phyloP scores from a whole-genome alignment of 2,329 filamentous ascomycete genomes.

The Aciculosporium take region DNA sequence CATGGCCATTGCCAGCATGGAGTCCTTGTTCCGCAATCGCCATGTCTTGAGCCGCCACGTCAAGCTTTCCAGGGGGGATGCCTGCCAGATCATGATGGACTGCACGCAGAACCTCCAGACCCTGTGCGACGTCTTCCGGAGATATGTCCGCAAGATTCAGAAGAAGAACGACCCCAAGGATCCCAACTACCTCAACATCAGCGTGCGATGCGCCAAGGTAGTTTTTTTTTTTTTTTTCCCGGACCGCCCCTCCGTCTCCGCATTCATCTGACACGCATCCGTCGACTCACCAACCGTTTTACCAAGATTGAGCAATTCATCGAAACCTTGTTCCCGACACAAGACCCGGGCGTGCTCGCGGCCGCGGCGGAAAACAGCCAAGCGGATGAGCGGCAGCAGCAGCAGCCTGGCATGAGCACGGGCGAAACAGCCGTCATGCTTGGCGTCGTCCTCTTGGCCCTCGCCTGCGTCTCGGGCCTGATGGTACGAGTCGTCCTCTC shows the following conservation, averaged over 20 bases:
- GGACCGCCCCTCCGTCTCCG: no score
- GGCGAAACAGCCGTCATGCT: constrained; percentile 54
- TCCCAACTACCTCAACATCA: constrained; percentile 84
- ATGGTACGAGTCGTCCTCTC: constrained; percentile 51
- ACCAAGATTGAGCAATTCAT: constrained; percentile 83
- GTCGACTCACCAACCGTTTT: not conserved
- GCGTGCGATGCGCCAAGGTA: constrained; percentile 76
- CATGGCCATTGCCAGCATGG: constrained; percentile 94
- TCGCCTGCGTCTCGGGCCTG: constrained; percentile 53
- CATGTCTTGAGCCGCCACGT: constrained; percentile 73
- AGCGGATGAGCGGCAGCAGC: constrained; percentile 18
- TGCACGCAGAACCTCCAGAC: constrained; percentile 79
- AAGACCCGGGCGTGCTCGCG: constrained; percentile 51
- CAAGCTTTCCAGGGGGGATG: constrained; percentile 93
- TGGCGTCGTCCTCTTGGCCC: constrained; percentile 48
- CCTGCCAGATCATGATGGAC: constrained; percentile 81
- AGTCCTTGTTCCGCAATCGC: constrained; percentile 84
- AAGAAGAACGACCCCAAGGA: constrained; percentile 90
- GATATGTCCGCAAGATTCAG: constrained; percentile 67
- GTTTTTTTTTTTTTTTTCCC: not conserved
- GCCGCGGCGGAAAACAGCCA: constrained; percentile 25
- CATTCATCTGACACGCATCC: not conserved
- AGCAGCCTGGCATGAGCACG: constrained; percentile 33
- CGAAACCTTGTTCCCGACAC: constrained; percentile 78
- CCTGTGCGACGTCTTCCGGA: constrained; percentile 69